Percentiles rank a stretch among this genome's conserved stretches.
phyloP scores from a whole-genome alignment of 345 rosid species.

The Gynandropsis gynandra region DNA sequence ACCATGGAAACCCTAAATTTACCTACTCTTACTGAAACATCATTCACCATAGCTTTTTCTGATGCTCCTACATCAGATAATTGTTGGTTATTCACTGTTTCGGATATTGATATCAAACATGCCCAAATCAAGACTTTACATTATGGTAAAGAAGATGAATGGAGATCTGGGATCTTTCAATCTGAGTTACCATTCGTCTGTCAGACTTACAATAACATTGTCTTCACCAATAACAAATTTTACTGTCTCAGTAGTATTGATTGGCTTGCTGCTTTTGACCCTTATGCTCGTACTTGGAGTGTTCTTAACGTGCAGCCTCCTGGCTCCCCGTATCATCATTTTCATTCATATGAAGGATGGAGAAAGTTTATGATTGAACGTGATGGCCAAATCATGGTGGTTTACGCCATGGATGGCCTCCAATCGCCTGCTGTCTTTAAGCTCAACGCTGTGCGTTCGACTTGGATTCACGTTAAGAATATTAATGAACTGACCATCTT shows the following conservation, averaged over 20 bases:
- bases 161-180: constrained; percentile 36
- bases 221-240: constrained; percentile 22
- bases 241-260: constrained; percentile 19
- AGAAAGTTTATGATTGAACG: no score
- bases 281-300: constrained; percentile 13
- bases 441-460: no score
- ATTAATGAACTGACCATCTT: no score
- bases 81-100: constrained; percentile 56
- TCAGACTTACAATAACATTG: constrained; percentile 12
- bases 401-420: no score
- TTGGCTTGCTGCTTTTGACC: constrained; percentile 18
- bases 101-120: constrained; percentile 43
- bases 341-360: no score
- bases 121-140: constrained; percentile 58
- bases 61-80: constrained; percentile 45
- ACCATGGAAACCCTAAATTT: constrained; percentile 40
- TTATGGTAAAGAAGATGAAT: constrained; percentile 39
- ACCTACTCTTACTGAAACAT: constrained; percentile 44
- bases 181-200: constrained; percentile 19
- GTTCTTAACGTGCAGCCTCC: constrained; percentile 17
- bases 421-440: no score
- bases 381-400: no score
- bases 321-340: not conserved
- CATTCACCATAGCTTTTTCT: constrained; percentile 51
- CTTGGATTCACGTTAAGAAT: no score